Evolutionary conservation across 1,284 basidiomycete genomes (phyloP).

Genomic region (Marasmius sp.): DNA sequence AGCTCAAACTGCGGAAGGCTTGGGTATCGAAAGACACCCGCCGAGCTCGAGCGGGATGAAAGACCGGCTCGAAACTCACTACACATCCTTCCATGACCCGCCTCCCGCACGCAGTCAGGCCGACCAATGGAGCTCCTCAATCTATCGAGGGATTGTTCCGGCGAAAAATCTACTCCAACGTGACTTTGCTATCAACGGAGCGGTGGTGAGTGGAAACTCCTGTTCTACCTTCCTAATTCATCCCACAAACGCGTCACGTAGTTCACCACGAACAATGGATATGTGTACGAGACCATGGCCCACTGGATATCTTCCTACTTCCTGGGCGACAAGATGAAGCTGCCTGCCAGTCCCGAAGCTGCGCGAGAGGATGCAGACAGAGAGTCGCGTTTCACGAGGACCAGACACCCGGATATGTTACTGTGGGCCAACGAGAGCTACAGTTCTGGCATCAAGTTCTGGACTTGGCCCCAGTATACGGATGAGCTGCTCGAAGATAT

Average conservation of each 20-base stretch:
- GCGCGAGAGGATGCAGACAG: slow-evolving; percentile 40
- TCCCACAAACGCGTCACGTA: slow-evolving; percentile 16
- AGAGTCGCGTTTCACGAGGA: slow-evolving; percentile 48
- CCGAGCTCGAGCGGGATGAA: slow-evolving; percentile 15
- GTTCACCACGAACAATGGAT: slow-evolving; percentile 52
- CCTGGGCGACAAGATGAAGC: slow-evolving; percentile 42
- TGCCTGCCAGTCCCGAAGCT: slow-evolving; percentile 44
- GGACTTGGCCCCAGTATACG: slow-evolving; percentile 55
- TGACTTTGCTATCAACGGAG: slow-evolving; percentile 65
- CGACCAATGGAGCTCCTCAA: slow-evolving; percentile 35
- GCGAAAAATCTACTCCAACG: slow-evolving; percentile 49
- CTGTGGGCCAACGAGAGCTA: slow-evolving; percentile 47
- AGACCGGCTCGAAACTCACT: slow-evolving; percentile 30
- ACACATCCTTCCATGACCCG: slow-evolving; percentile 29
- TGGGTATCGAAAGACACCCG: slow-evolving; percentile 38
- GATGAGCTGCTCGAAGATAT: slow-evolving; percentile 62
- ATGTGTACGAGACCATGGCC: slow-evolving; percentile 50
- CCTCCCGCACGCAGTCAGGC: slow-evolving; percentile 18
- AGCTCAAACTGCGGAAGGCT: slow-evolving; percentile 36
- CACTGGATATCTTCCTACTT: slow-evolving; percentile 71
- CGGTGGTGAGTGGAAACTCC: slow-evolving; percentile 26
- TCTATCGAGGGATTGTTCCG: slow-evolving; percentile 59
- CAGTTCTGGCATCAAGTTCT: slow-evolving; percentile 43
- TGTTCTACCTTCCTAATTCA: not conserved
- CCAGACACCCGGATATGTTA: slow-evolving; percentile 47